phyloP scores from a whole-genome alignment of 805 yeast species.

The Wickerhamiella occidentalis region DNA sequence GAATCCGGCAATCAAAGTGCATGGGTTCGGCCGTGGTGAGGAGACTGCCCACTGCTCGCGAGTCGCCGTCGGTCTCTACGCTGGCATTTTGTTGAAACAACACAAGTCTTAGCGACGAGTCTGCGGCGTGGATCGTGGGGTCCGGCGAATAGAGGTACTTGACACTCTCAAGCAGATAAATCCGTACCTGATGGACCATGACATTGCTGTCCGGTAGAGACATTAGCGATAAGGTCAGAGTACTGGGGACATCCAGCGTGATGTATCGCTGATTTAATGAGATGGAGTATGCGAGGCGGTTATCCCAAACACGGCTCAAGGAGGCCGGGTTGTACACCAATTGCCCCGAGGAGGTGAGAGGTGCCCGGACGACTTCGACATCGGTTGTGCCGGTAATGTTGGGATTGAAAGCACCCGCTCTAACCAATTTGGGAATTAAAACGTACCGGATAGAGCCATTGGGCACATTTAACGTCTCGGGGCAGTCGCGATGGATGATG shows the following conservation, averaged over 20 bases:
- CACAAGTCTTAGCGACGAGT: constrained; percentile 19
- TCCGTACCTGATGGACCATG: constrained; percentile 45
- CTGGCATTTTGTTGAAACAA: constrained; percentile 18
- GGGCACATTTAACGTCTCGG: constrained; percentile 58
- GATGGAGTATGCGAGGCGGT: constrained; percentile 63
- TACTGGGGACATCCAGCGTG: constrained; percentile 61
- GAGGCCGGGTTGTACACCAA: constrained; percentile 69
- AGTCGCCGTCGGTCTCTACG: background rate
- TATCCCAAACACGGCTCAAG: constrained; percentile 76
- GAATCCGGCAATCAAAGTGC: constrained; percentile 14
- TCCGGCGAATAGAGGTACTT: constrained; percentile 23
- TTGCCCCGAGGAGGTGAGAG: constrained; percentile 59
- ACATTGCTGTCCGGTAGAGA: constrained; percentile 56
- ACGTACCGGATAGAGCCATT: constrained; percentile 59
- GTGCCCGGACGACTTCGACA: constrained; percentile 54
- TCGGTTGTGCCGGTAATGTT: constrained; percentile 49
- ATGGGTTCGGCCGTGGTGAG: constrained; percentile 19
- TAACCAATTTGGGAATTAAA: constrained; percentile 47
- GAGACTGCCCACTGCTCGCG: constrained; percentile 13
- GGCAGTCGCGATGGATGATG: constrained; percentile 60
- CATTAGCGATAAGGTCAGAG: constrained; percentile 55
- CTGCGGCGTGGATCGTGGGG: constrained; percentile 19
- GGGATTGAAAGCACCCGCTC: constrained; percentile 66
- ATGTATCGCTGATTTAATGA: constrained; percentile 66
- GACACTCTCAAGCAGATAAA: constrained; percentile 20